These are phyloP conservation scores for Teratosphaeria pseudoeucalypti DNA, from an alignment of 2,329 filamentous ascomycete species.

Conservation along the genomic window DNA sequence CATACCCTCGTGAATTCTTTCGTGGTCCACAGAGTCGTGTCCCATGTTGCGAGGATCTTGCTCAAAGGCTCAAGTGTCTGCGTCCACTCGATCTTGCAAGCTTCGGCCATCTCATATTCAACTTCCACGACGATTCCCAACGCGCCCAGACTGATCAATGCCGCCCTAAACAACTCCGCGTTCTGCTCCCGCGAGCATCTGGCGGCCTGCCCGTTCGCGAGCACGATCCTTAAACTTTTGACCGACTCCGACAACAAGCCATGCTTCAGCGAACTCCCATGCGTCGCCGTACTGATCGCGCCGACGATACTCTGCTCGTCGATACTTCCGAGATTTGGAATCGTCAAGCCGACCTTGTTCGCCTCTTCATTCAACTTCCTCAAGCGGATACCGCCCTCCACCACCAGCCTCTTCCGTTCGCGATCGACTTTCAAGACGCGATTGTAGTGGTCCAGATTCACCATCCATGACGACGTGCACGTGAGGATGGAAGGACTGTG, in stretches of 20 bases:
- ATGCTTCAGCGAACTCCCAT: slow-evolving; percentile 76
- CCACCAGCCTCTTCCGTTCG: slow-evolving; percentile 56
- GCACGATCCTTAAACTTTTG: slow-evolving; percentile 63
- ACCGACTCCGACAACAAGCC: slow-evolving; percentile 76
- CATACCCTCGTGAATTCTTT: slow-evolving; percentile 88
- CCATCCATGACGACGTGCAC: slow-evolving; percentile 85
- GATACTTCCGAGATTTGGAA: slow-evolving; percentile 91
- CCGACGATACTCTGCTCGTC: slow-evolving; percentile 89
- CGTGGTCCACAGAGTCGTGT: slow-evolving; percentile 64
- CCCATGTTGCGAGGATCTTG: slow-evolving; percentile 62
- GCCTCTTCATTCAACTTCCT: slow-evolving; percentile 63
- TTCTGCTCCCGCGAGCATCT: slow-evolving; percentile 59
- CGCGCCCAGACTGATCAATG: slow-evolving; percentile 76
- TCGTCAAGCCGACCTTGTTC: slow-evolving; percentile 64
- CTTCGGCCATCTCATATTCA: slow-evolving; percentile 68
- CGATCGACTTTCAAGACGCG: slow-evolving; percentile 60
- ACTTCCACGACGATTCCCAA: slow-evolving; percentile 86
- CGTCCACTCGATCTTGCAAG: slow-evolving; percentile 76
- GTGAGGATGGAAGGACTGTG: slow-evolving; percentile 90
- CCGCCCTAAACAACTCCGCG: slow-evolving; percentile 74
- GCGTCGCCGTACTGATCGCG: slow-evolving; percentile 84
- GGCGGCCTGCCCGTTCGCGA: slow-evolving; percentile 67
- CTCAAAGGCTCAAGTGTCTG: slow-evolving; percentile 66
- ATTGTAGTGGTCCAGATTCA: slow-evolving; percentile 81
- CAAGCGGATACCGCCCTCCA: slow-evolving; percentile 83